These are phyloP conservation scores for Chernovozyma sophiae-reginae DNA, from an alignment of 1,139 yeast species.

Conservation along the genomic window DNA sequence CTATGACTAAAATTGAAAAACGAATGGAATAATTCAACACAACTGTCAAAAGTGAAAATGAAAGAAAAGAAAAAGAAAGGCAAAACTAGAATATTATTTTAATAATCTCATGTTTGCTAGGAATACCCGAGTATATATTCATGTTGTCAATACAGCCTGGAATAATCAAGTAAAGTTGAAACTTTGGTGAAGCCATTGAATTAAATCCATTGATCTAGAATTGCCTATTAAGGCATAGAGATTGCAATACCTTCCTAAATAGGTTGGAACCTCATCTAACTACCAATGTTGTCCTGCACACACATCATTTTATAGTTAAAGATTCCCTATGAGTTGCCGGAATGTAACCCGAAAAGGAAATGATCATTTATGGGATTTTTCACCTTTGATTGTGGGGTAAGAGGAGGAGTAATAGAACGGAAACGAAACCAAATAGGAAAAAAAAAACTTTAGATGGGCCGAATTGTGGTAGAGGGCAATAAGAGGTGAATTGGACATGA, in stretches of 20 bases:
- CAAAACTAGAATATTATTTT: not conserved
- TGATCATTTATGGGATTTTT: not conserved
- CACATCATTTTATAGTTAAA: not conserved
- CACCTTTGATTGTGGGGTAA: not conserved
- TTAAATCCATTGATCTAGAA: slow-evolving; percentile 1
- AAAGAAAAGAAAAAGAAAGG: not conserved
- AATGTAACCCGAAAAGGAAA: not conserved
- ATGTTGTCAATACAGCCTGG: not conserved
- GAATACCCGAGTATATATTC: not conserved
- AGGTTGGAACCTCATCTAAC: slow-evolving; percentile 4
- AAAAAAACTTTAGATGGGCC: not conserved
- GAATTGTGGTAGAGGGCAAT: too few relatives aligned
- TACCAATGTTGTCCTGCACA: not conserved
- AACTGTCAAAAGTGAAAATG: not conserved
- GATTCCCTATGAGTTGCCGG: not conserved
- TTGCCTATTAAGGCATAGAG: slow-evolving; percentile 7
- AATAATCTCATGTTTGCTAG: not conserved
- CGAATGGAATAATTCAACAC: too few relatives aligned
- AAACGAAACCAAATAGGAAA: not conserved
- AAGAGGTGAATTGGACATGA: not conserved
- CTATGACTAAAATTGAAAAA: not conserved
- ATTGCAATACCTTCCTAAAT: slow-evolving; percentile 9
- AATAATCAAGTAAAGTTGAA: not conserved
- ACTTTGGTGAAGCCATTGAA: not conserved
- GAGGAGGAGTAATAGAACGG: not conserved